phyloP scores from a whole-genome alignment of 306 rosid genomes.

The Ormosia emarginata region DNA sequence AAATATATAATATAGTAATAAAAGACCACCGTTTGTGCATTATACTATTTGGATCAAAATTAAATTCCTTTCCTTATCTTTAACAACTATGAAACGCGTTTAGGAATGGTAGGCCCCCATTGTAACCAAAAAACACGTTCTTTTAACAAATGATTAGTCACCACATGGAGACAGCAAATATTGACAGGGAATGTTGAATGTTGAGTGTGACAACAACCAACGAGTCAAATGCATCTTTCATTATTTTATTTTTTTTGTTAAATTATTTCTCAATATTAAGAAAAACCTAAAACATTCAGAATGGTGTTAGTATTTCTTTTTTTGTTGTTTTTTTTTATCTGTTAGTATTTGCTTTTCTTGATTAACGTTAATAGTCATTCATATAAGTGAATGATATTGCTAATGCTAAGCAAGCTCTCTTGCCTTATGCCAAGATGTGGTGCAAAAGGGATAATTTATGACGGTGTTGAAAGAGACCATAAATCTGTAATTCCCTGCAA shows the following conservation, averaged over 20 bases:
- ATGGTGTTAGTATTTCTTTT: not conserved
- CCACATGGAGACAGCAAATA: not conserved
- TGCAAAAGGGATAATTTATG: not conserved
- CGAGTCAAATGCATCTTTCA: not conserved
- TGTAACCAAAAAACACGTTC: no score
- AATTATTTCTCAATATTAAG: not conserved
- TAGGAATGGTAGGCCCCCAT: no score
- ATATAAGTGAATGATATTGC: not conserved
- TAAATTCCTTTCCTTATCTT: no score
- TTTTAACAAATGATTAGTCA: not conserved
- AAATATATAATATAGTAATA: not conserved
- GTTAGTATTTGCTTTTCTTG: not conserved
- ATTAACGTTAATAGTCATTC: not conserved
- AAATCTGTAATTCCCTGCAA: not conserved
- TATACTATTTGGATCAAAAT: not conserved
- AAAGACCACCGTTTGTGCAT: not conserved
- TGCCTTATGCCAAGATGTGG: not conserved
- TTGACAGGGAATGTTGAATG: not conserved
- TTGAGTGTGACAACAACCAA: not conserved
- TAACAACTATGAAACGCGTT: no score
- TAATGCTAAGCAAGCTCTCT: not conserved
- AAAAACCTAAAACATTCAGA: conserved; percentile 23
- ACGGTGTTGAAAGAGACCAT: not conserved
- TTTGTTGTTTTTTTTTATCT: no score
- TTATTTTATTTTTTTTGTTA: not conserved